These are phyloP conservation scores for Yamadazyma sp. DNA, from an alignment of 1,139 yeast species.

Conservation along the genomic window DNA sequence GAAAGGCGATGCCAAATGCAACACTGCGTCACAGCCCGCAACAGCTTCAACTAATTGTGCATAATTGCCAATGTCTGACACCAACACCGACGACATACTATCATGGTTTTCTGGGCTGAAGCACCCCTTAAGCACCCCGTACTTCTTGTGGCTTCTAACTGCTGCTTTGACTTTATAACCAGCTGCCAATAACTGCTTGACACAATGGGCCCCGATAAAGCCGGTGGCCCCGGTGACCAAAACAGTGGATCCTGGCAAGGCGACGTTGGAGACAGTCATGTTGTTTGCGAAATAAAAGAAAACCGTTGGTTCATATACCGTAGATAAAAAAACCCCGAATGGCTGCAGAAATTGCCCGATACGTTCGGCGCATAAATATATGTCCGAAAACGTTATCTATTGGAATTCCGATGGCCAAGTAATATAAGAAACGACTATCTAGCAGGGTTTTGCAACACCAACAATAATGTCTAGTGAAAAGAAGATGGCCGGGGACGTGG, in stretches of 20 bases:
- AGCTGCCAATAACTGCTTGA: constrained; percentile 25
- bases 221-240: constrained; percentile 42
- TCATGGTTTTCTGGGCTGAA: constrained; percentile 27
- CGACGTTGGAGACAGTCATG: constrained; percentile 13
- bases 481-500: constrained; percentile 16
- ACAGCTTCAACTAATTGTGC: constrained; percentile 56
- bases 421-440: too few relatives aligned
- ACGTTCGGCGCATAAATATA: neutral
- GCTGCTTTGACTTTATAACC: constrained; percentile 59
- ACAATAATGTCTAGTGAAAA: constrained; percentile 2
- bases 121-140: constrained; percentile 29
- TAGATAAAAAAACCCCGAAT: neutral
- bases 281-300: neutral
- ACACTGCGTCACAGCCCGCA: constrained; percentile 45
- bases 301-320: neutral
- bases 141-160: constrained; percentile 53
- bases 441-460: too few relatives aligned
- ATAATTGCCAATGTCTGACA: constrained; percentile 46
- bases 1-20: constrained; percentile 44
- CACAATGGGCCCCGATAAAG: constrained; percentile 36
- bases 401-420: too few relatives aligned
- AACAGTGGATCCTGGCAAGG: constrained; percentile 12
- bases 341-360: neutral
- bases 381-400: too few relatives aligned
- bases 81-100: constrained; percentile 44